Base-by-base conservation (phyloP, 2,329 filamentous ascomycete genomes). In the Lizonia empirigonia region DNA sequence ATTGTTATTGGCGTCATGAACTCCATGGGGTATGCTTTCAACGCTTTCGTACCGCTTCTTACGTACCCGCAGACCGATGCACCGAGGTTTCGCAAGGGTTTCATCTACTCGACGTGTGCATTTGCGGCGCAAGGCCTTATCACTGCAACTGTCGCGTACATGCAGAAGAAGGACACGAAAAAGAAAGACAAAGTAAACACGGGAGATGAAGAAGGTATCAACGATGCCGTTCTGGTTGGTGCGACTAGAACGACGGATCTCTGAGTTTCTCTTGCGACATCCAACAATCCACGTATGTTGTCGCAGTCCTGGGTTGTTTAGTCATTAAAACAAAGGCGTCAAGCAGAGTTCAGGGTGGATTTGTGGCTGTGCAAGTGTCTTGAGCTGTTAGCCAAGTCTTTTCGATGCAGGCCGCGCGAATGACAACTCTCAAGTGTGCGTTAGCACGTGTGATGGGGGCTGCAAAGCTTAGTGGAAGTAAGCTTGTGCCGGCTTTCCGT, bases 1-100 rank as follows among this genome's bases (percentile, higher is more conserved):
- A 59, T 80, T 6, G 74, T 79, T 7, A 73, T 79, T 9, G 77
- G 76, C 0, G 67, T 79, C 16, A 77, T 79, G 55, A 78, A 80
- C 57, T 74, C 75, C 0, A 64, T 70, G 2, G 75, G 73, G 0
- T 80, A 78, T 51, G 75, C 73, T 0, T 76, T 78, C 37, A 72
- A 76, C 51, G 73, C 76, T 0, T 79, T 76, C 73, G 66, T 80
- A 5, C 69, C 69, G 0, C 50, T 74, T 9, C 37, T 62, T 27
- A 60, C 59, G 7, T 62, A 60, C 20, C 59, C 59, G n/a, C 50
- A 54, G n/a, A 50, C 50, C 1, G 59, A 62, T 15, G 35, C 59
- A 18, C 59, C 59, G 10, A 56, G 32, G 16, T 62, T 62, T 18
- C 24, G 48, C 12, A 62, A 58, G 30, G 59, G 59, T 0, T 62